Evolutionary conservation across 169 alveolate species (phyloP).

Genomic region (Ichthyophthirius multifiliis): DNA sequence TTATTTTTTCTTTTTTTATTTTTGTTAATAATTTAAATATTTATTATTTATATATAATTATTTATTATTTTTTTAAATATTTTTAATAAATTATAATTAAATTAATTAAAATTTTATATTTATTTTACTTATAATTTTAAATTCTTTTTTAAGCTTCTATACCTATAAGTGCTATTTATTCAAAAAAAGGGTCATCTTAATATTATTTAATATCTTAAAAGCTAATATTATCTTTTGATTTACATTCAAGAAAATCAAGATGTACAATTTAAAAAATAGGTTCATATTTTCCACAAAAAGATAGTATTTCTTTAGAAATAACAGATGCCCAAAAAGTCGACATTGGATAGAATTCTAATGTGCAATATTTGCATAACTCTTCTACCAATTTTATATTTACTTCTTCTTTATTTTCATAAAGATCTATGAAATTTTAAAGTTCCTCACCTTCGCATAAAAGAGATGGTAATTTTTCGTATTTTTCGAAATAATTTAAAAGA

Average conservation of each 20-base stretch:
- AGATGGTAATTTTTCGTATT: background rate
- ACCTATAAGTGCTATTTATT: background rate
- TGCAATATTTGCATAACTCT: background rate
- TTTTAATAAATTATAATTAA: background rate
- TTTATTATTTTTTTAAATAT: too few species aligned
- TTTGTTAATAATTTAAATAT: background rate
- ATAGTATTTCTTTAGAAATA: background rate
- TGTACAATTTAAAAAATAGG: slow-evolving; percentile 4
- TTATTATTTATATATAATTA: too few species aligned
- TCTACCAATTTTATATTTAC: background rate
- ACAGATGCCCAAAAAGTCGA: background rate
- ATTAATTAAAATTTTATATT: background rate
- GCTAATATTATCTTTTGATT: background rate
- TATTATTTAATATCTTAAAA: background rate
- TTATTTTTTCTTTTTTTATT: background rate
- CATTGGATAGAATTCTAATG: background rate
- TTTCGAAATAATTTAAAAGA: background rate
- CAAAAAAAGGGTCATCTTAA: background rate
- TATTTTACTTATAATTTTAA: background rate
- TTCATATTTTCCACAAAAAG: slow-evolving; percentile 1
- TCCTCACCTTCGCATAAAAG: background rate
- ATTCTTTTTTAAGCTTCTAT: background rate
- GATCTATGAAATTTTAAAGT: background rate
- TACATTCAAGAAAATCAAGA: background rate
- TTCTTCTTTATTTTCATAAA: background rate